Base-by-base conservation (phyloP, 768 basidiomycete species). In the Hericium coralloides region DNA sequence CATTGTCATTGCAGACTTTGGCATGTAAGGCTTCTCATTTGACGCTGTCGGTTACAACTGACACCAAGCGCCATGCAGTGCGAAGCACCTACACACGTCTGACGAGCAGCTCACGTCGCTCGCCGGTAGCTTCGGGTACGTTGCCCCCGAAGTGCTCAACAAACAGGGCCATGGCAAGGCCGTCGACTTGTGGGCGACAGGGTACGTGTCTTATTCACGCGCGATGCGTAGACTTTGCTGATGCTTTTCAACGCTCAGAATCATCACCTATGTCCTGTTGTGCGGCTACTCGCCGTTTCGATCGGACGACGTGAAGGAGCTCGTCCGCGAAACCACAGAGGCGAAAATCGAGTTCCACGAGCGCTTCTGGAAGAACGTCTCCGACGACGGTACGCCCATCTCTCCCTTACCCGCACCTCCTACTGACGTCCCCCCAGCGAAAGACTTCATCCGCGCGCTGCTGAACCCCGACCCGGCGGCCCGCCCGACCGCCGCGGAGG, bases 241-340 rank as follows among this genome's bases (percentile, higher is more conserved):
- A 38, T n/a, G n/a, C 9, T 39, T 52, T 2, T 17, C 18, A 6
- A 31, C 31, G 7, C 22, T 18, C 61, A 95, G 94, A 0, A 81
- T 98, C 60, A 98, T 99, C 63, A 89, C 95, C 17, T 98, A 97
- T 70, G 92, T 97, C 54, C 77, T 98, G 14, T 79, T 97, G 1
- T 95, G 95, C 65, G 95, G 95, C 2, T 98, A 98, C 72, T 85
- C 89, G 2, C 97, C 97, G 0, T 98, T 98, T 77, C 81, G 92
- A 45, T 85, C 89, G 0, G 88, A 92, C 23, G 87, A 94, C 64
- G 72, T 81, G 52, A 79, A 81, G 57, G 81, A 84, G 50, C 79
- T 98, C 38, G 76, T 89, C 53, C 79, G 81, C 31, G 93, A 98
- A 69, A 95, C 92, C n/a, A 86, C 83, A 0, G 81, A 80, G 38